These are phyloP conservation scores for Phylloporus scabripes DNA, from an alignment of 768 basidiomycete species.

Conservation along the genomic window DNA sequence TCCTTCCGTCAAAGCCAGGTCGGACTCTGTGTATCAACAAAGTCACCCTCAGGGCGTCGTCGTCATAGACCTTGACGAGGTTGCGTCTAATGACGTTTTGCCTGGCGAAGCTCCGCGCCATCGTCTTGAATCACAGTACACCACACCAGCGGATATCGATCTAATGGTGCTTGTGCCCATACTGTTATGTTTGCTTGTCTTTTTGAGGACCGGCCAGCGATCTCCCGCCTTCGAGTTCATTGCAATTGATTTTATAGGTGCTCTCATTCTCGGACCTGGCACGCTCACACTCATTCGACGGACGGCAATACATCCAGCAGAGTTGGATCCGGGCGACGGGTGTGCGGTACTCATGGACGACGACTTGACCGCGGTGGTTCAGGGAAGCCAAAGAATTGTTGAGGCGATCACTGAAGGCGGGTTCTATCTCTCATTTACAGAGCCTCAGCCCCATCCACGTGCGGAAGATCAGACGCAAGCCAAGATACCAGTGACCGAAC, in stretches of 20 bases:
- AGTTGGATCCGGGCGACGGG: slow-evolving; percentile 7
- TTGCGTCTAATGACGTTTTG: not conserved
- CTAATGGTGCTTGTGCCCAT: slow-evolving; percentile 12
- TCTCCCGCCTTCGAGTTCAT: slow-evolving; percentile 5
- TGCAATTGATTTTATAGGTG: slow-evolving; percentile 5
- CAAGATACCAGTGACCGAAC: not conserved
- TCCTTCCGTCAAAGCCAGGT: not conserved
- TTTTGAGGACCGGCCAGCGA: slow-evolving; percentile 6
- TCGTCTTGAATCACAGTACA: slow-evolving; percentile 6
- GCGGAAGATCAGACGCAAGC: not conserved
- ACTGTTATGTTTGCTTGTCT: slow-evolving; percentile 7
- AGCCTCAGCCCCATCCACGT: not conserved
- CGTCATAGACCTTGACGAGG: slow-evolving; percentile 11
- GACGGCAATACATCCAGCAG: slow-evolving; percentile 4
- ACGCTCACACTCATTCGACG: slow-evolving; percentile 14
- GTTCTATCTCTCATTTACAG: slow-evolving; percentile 16
- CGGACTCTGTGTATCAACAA: not conserved
- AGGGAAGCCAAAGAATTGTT: slow-evolving; percentile 12
- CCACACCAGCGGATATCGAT: slow-evolving; percentile 8
- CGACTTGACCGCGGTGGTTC: slow-evolving; percentile 10
- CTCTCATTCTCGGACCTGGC: slow-evolving; percentile 15
- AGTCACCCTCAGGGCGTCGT: slow-evolving; percentile 5
- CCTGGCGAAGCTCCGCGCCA: not conserved
- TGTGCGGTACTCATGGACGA: slow-evolving; percentile 20
- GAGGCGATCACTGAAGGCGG: slow-evolving; percentile 18